Percentiles rank a stretch among this genome's conserved stretches.
Conservation (phyloP, 202 grass and related monocot species). For the Panicum hallii region DNA sequence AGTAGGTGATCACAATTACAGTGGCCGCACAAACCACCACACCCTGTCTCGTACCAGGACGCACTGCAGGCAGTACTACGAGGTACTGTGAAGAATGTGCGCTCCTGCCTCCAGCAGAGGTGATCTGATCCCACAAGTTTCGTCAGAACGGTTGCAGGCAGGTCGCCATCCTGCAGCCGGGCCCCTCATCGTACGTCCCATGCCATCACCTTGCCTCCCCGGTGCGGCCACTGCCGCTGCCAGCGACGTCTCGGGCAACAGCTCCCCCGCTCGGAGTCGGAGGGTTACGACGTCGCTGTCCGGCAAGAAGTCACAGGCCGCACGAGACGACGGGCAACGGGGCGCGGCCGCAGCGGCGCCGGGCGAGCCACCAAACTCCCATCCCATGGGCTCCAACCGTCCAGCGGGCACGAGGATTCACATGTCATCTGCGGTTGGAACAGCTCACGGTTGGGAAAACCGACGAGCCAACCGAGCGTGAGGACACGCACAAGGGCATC, state of each 20-base stretch:
- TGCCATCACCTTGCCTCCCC: conserved; percentile 14
- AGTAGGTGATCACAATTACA: not conserved
- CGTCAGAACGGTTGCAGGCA: not conserved
- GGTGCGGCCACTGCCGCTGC: not conserved
- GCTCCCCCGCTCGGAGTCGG: not conserved
- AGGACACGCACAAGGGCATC: conserved; percentile 6
- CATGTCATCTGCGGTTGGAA: conserved; percentile 18
- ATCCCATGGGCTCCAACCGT: not conserved
- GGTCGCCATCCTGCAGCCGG: conserved; percentile 14
- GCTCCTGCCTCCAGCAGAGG: not conserved
- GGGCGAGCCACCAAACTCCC: not conserved
- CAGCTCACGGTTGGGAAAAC: conserved; percentile 8
- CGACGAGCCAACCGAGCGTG: conserved; percentile 10
- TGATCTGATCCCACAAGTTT: not conserved
- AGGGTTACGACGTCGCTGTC: conserved; percentile 33
- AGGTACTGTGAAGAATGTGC: not conserved
- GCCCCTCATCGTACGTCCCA: not conserved
- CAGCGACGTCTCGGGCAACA: conserved; percentile 19
- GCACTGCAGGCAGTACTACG: not conserved
- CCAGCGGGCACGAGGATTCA: not conserved
- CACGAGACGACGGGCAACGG: not conserved
- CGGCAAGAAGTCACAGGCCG: not conserved
- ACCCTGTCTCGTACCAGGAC: not conserved
- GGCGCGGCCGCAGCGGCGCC: not conserved
- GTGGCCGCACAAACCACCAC: not conserved